Base-by-base conservation (phyloP, 805 yeast genomes). In the Maudiozyma serrabonitensis region DNA sequence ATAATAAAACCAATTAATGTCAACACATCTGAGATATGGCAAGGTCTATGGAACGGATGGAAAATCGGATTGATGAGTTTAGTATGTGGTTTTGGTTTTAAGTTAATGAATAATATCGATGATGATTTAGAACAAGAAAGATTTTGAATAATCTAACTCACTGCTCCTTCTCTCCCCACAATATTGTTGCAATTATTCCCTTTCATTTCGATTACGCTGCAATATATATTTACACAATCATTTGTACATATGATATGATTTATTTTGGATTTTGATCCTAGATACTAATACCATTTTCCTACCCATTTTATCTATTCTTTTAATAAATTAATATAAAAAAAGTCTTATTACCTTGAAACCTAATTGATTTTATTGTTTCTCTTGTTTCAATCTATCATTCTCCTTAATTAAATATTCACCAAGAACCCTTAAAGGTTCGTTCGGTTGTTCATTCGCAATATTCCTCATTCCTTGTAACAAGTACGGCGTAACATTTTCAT, bases 21-120 rank as follows among this genome's bases (percentile, higher is more conserved):
- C 6, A 46, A 45, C 28, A 51, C 46, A 6, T 38, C 41, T 7
- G 43, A 38, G 16, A 41, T 23, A 40, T 50, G 52, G 52, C 41
- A 37, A 7, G 73, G 76, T 1, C 64, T 83, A 25, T 90, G 87
- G 74, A 77, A 91, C 56, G 99, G 98, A 37, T 91, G 98, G 98
- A 78, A 87, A 63, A 81, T 88, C 41, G 95, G 95, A 28, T 72
- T 86, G 11, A 65, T 88, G 50, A 87, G 91, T 52, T 77, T 87
- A 3, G 65, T 86, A 45, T 93, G 95, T 11, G 82, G 83, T 46
- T 91, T 95, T 84, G 90, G 95, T 1, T 74, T 85, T 55, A 75
- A 78, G 47, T 68, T 84, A 47, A 60, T 84, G 54, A 75, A 72
- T 54, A 73, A 70, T 50, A 78, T 79, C 19, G 77, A 72, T 41